Base-by-base conservation (phyloP, 73 alveolate genomes). In the Paramecium pentaurelia region DNA sequence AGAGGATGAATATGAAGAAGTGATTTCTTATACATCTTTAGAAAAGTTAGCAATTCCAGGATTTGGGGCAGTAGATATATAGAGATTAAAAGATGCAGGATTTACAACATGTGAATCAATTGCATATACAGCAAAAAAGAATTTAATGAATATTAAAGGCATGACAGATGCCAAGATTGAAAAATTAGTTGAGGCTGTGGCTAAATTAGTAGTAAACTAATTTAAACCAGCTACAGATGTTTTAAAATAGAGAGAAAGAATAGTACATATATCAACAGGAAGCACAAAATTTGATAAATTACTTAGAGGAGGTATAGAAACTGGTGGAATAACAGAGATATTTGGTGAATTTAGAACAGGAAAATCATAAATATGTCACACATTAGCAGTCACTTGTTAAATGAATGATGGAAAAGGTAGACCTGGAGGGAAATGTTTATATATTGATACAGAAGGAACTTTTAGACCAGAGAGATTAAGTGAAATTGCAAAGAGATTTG, bases 301-400 rank as follows among this genome's bases (percentile, higher is more conserved):
- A 60, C 93, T 98, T 44, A 97, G 99, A 68, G 99, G 99, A 37
- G 99, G 99, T 36, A 88, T 98, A 60, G 99, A 98, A 75, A 93
- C 98, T 8, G 99, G 99, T 28, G 95, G 99, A 37, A 94, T 98
- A 51, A 98, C 99, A 38, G 99, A 98, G 93, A 86, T 98, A 30
- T 98, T 97, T 94, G 99, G 99, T n/a, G 99, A 98, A 93, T 98
- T 97, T 94, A 92, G 99, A 85, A 97, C 99, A 1, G 99, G 99
- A 25, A 98, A 98, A 94, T 96, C 99, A 20, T 96, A 98, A 91
- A 87, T 97, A 4, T 98, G 99, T 86, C 99, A 98, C 88, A 98
- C 99, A 27, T 93, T 98, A 42, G 97, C 99, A 40, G 99, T 97
- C 22, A 97, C 99, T 38, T 93, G 98, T 92, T 95, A 98, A 83